These are phyloP conservation scores for Apiotrichum gracile DNA, from an alignment of 1,284 basidiomycete genomes.

Conservation along the genomic window DNA sequence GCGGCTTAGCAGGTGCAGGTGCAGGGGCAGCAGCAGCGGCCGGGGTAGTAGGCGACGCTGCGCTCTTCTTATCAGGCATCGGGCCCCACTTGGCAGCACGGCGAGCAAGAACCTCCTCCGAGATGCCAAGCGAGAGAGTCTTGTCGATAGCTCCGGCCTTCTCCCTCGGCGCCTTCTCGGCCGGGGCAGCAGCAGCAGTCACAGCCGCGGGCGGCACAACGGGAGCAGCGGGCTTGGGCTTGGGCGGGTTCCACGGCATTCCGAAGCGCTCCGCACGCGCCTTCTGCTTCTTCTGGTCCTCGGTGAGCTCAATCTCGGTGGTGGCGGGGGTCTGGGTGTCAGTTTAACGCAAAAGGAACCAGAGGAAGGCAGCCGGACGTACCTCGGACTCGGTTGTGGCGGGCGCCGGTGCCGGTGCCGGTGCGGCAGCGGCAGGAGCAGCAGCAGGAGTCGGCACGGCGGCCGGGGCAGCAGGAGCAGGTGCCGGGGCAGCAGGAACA, in stretches of 20 bases:
- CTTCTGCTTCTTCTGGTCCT: constrained; percentile 42
- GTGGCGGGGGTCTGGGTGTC: background rate
- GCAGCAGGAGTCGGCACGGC: background rate
- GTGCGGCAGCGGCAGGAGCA: background rate
- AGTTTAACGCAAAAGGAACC: background rate
- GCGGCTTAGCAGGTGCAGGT: constrained; percentile 12
- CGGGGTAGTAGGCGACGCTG: constrained; percentile 12
- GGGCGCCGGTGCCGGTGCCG: background rate
- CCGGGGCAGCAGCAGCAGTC: constrained; percentile 8
- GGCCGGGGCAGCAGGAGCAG: background rate
- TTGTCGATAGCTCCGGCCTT: constrained; percentile 33
- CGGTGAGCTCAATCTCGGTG: constrained; percentile 21
- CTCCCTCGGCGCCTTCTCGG: constrained; percentile 7
- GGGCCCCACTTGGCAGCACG: constrained; percentile 44
- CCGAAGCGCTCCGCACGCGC: constrained; percentile 46
- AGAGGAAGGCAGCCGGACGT: background rate
- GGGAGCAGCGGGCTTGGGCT: constrained; percentile 11
- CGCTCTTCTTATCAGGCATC: constrained; percentile 31
- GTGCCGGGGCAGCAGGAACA: background rate
- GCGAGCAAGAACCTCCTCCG: constrained; percentile 38
- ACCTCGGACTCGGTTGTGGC: background rate
- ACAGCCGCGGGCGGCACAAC: background rate
- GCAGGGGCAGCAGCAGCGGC: constrained; percentile 5
- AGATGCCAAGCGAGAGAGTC: constrained; percentile 24
- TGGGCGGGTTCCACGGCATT: constrained; percentile 31